Base-by-base conservation (phyloP, 352 stramenopile species). In the Phytophthora kernoviae region DNA sequence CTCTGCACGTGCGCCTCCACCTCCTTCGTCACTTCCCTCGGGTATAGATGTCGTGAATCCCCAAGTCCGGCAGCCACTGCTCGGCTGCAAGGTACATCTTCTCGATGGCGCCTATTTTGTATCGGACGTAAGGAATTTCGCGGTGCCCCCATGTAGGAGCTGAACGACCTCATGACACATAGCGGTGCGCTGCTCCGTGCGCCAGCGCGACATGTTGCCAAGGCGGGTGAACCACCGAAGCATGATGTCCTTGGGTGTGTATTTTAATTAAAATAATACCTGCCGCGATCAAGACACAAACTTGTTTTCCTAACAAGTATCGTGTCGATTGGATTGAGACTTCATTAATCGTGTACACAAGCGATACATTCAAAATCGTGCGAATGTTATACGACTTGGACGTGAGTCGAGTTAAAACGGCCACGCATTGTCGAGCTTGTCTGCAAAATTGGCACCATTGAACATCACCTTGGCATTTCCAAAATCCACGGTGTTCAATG, bases 11-110 rank as follows among this genome's bases (percentile, higher is more conserved):
- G 57, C 2, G 22, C 50, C 5, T 55, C 62, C 15, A 81, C 62
- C 10, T 81, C 68, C 54, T 59, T 59, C 34, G 54, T 24, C n/a
- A 58, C 15, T 57, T 70, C 4, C 54, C 58, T 14, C 41, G 41
- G 44, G 67, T 40, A 14, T 51, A 72, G 0, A 49, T 22, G 52
- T 74, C 65, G 33, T 74, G 55, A 57, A 78, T 62, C 9, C 72
- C 68, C 5, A 65, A 74, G 40, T 75, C 66, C 15, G 64, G 33
- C 41, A 81, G 47, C 72, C 73, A 81, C 40, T 74, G 56, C 32
- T 69, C 66, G 10, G 73, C 68, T 10, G 22, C 40, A 14, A 72
- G 62, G 50, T 75, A 81, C n/a, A 74, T 52, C n/a, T 81, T 76
- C 41, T 77, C 69, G 0, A 79, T 60, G 1, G 54, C 67, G 41